These are phyloP conservation scores for Penicillium decumbens DNA, from an alignment of 2,329 filamentous ascomycete species.

Conservation along the genomic window DNA sequence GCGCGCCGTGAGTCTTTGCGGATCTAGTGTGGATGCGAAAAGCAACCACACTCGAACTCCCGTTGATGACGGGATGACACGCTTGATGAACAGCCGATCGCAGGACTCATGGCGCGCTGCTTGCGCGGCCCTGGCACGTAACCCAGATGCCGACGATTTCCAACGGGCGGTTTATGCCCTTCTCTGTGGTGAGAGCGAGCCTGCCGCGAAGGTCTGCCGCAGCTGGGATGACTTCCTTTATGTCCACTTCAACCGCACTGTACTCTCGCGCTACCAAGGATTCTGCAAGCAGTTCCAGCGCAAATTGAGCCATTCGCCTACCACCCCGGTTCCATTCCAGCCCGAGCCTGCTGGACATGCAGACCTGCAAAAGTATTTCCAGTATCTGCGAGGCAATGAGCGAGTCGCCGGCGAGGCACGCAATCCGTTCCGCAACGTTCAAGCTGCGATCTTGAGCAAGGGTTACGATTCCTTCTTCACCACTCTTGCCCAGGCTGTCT, in stretches of 20 bases:
- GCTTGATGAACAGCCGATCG: constrained; percentile 41
- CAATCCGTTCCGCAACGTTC: constrained; percentile 44
- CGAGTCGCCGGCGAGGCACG: constrained; percentile 38
- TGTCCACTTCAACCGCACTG: constrained; percentile 77
- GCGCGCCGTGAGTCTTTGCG: constrained; percentile 78
- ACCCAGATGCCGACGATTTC: constrained; percentile 66
- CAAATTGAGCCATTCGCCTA: constrained; percentile 51
- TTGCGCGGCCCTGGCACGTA: constrained; percentile 48
- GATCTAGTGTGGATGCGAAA: constrained; percentile 39
- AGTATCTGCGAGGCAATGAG: constrained; percentile 34
- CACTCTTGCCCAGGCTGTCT: constrained; percentile 39
- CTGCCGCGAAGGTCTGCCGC: constrained; percentile 69
- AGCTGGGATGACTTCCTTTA: constrained; percentile 86
- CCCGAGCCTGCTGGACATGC: constrained; percentile 51
- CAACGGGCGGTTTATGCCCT: constrained; percentile 88
- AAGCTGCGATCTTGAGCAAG: constrained; percentile 42
- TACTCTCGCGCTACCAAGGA: constrained; percentile 72
- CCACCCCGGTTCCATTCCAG: constrained; percentile 51
- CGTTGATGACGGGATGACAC: constrained; percentile 35
- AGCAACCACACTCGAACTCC: constrained; percentile 28
- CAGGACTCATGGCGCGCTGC: constrained; percentile 38
- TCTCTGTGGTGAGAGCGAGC: constrained; percentile 75
- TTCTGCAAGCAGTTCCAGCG: constrained; percentile 51
- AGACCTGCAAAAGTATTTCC: constrained; percentile 38
- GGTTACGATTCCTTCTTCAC: constrained; percentile 42